These are phyloP conservation scores for Neobulgaria alba DNA, from an alignment of 2,329 filamentous ascomycete genomes.

Conservation along the genomic window DNA sequence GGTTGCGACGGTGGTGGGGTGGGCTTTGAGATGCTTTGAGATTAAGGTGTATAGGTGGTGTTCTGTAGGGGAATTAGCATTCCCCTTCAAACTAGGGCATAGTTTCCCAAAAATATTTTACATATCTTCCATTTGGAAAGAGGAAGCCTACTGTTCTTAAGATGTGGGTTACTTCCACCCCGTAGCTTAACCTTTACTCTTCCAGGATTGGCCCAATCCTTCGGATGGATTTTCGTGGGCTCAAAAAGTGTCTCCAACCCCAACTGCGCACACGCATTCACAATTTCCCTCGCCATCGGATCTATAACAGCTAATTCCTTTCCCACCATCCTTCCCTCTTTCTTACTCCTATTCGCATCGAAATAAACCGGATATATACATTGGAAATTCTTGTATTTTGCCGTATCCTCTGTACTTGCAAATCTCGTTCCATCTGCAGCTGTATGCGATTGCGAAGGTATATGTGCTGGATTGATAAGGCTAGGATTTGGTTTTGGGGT, in stretches of 20 bases:
- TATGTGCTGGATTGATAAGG: slow-evolving; percentile 32
- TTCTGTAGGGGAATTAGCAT: no score
- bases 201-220: slow-evolving; percentile 96
- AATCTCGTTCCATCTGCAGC: slow-evolving; percentile 30
- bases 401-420: slow-evolving; percentile 37
- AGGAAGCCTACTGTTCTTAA: slow-evolving; percentile 53
- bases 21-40: slow-evolving; percentile 62
- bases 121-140: background rate
- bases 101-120: background rate
- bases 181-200: slow-evolving; percentile 73
- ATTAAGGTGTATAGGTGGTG: slow-evolving; percentile 82
- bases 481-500: slow-evolving; percentile 33
- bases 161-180: slow-evolving; percentile 43
- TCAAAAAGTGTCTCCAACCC: slow-evolving; percentile 72
- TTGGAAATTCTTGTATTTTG: slow-evolving; percentile 66
- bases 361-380: slow-evolving; percentile 97
- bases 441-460: no score
- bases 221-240: slow-evolving; percentile 84
- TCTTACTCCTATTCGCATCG: slow-evolving; percentile 64
- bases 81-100: background rate
- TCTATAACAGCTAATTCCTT: slow-evolving; percentile 66
- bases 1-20: slow-evolving; percentile 68
- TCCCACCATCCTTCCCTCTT: slow-evolving; percentile 73
- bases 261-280: slow-evolving; percentile 70
- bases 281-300: slow-evolving; percentile 82